These are phyloP conservation scores for Eutrema yunnanense DNA, from an alignment of 345 rosid species.

Conservation along the genomic window DNA sequence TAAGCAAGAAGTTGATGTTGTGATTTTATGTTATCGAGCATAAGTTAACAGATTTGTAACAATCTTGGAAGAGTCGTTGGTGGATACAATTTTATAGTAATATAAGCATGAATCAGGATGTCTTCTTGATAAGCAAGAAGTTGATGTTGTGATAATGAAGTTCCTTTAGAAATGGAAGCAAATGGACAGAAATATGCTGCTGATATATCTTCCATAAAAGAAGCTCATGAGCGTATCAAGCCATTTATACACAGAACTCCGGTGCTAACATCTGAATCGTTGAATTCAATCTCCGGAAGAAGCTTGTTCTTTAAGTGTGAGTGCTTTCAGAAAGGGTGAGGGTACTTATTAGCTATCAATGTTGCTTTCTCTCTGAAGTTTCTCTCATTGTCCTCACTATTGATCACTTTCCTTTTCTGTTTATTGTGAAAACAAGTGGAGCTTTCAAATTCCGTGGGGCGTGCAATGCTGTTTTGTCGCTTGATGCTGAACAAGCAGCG, in stretches of 20 bases:
- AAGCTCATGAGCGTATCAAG: constrained; percentile 58
- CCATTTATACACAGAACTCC: constrained; percentile 66
- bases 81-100: no score
- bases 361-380: background rate
- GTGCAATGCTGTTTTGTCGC: constrained; percentile 77
- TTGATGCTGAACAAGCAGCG: constrained; percentile 52
- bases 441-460: constrained; percentile 96
- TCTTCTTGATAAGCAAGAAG: background rate
- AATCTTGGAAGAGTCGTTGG: no score
- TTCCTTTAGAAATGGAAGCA: constrained; percentile 40
- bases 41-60: no score
- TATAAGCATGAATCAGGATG: background rate
- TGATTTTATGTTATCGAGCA: constrained; percentile 18
- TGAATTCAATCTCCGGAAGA: constrained; percentile 56
- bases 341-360: background rate
- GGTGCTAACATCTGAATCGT: constrained; percentile 61
- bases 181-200: constrained; percentile 56
- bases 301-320: constrained; percentile 77
- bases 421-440: constrained; percentile 39
- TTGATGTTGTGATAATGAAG: background rate
- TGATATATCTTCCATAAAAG: constrained; percentile 64
- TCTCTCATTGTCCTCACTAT: background rate
- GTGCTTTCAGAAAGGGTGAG: constrained; percentile 90
- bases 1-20: no score
- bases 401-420: background rate